Percentiles rank a stretch among this genome's conserved stretches.
These are phyloP conservation scores for Chalaropsis thielavioides DNA, from an alignment of 2,329 filamentous ascomycete genomes.

Conservation along the genomic window DNA sequence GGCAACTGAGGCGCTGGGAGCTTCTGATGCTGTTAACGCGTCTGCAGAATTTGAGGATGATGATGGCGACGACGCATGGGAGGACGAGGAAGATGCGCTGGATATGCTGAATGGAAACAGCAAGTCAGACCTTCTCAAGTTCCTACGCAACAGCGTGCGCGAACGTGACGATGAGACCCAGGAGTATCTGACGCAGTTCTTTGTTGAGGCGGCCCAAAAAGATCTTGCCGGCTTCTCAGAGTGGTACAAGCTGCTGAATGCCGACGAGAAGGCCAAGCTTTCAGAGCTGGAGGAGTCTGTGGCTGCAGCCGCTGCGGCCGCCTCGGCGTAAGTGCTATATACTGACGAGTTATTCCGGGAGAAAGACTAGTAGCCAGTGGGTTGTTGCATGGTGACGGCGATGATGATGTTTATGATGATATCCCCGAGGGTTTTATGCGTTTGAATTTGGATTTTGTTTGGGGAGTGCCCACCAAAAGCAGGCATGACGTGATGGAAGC, in stretches of 20 bases:
- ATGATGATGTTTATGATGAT: not conserved
- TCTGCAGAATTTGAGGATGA: conserved; percentile 38
- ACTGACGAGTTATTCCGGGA: not conserved
- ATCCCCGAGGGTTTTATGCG: conserved; percentile 1
- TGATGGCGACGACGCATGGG: conserved; percentile 57
- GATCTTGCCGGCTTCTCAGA: conserved; percentile 41
- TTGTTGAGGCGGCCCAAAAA: conserved; percentile 44
- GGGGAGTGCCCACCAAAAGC: not conserved
- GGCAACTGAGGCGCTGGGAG: conserved; percentile 45
- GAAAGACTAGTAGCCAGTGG: not conserved
- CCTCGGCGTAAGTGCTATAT: not conserved
- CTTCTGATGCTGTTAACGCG: conserved; percentile 46
- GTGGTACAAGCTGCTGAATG: conserved; percentile 42
- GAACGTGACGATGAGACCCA: conserved; percentile 84
- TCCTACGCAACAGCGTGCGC: conserved; percentile 46
- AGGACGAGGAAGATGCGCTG: conserved; percentile 81
- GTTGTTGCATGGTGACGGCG: not conserved
- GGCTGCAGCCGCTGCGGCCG: conserved; percentile 9
- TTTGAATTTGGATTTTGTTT: not conserved
- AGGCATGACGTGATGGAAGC: not conserved
- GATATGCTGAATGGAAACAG: conserved; percentile 52
- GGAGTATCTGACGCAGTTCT: conserved; percentile 69
- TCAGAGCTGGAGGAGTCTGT: conserved; percentile 34
- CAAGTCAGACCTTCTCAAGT: conserved; percentile 69
- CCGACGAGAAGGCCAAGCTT: conserved; percentile 42